Evolutionary conservation across 805 yeast species (phyloP).

Genomic region (Myxozyma monticola): DNA sequence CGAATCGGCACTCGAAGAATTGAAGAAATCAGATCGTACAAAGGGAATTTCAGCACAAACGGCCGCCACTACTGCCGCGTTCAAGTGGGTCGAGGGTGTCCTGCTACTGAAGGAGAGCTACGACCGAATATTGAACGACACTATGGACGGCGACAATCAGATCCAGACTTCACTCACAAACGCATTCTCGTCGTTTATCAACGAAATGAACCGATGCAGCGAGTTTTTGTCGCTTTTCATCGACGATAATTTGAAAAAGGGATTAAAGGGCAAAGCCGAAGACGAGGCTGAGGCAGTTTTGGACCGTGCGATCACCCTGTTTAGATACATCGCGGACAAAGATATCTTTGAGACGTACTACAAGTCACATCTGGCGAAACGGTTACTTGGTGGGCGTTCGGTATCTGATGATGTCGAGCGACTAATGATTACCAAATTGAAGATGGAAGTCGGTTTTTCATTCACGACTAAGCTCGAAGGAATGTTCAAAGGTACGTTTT

Average conservation of each 20-base stretch:
- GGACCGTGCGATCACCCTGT: slow-evolving; percentile 58
- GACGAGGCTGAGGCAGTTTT: slow-evolving; percentile 52
- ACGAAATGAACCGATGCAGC: slow-evolving; percentile 22
- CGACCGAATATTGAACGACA: slow-evolving; percentile 47
- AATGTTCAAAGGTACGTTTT: slow-evolving; percentile 57
- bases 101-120: slow-evolving; percentile 54
- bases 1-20: slow-evolving; percentile 26
- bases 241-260: slow-evolving; percentile 56
- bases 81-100: slow-evolving; percentile 65
- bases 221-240: slow-evolving; percentile 60
- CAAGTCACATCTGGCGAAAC: slow-evolving; percentile 80
- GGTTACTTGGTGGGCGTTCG: slow-evolving; percentile 56
- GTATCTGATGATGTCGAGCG: slow-evolving; percentile 65
- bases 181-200: slow-evolving; percentile 56
- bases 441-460: slow-evolving; percentile 76
- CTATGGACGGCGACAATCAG: slow-evolving; percentile 52
- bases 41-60: slow-evolving; percentile 17
- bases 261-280: slow-evolving; percentile 49
- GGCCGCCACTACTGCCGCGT: slow-evolving; percentile 54
- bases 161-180: slow-evolving; percentile 58
- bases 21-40: slow-evolving; percentile 7
- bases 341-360: slow-evolving; percentile 83
- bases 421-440: slow-evolving; percentile 61
- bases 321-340: slow-evolving; percentile 73
- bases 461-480: slow-evolving; percentile 79